phyloP scores from a whole-genome alignment of 805 yeast genomes.

The Wickerhamiella hasegawae region DNA sequence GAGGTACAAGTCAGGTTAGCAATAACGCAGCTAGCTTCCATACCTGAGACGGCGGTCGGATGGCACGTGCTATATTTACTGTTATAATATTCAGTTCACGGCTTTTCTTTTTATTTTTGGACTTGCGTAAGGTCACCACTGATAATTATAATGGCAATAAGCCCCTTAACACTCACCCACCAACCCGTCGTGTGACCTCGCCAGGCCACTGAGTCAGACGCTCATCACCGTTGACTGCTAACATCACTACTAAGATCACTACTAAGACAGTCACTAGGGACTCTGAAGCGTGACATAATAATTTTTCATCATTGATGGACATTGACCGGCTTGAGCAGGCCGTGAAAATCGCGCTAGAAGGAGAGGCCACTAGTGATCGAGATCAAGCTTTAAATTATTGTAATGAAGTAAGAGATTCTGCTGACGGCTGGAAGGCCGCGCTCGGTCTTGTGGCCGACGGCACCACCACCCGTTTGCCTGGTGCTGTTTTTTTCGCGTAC shows the following conservation, averaged over 20 bases:
- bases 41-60: conserved; percentile 20
- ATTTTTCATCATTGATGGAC: conserved; percentile 8
- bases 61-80: conserved; percentile 16
- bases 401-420: conserved; percentile 27
- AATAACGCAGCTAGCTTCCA: conserved; percentile 19
- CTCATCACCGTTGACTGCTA: too few species aligned
- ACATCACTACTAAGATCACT: too few species aligned
- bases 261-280: too few species aligned
- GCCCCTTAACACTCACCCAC: too few species aligned
- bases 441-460: conserved; percentile 25
- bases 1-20: conserved; percentile 20
- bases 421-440: conserved; percentile 33
- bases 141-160: too few species aligned
- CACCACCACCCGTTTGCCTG: conserved; percentile 16
- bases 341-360: conserved; percentile 65
- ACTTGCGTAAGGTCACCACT: too few species aligned
- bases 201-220: too few species aligned
- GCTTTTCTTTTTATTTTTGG: too few species aligned
- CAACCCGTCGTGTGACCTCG: too few species aligned
- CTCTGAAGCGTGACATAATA: too few species aligned
- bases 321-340: conserved; percentile 66
- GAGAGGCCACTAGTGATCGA: conserved; percentile 44
- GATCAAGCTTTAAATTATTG: conserved; percentile 33
- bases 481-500: conserved; percentile 47
- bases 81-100: too few species aligned